These are phyloP conservation scores for Zychaea mexicana DNA, from an alignment of 371 early-diverging fungal species.

Conservation along the genomic window DNA sequence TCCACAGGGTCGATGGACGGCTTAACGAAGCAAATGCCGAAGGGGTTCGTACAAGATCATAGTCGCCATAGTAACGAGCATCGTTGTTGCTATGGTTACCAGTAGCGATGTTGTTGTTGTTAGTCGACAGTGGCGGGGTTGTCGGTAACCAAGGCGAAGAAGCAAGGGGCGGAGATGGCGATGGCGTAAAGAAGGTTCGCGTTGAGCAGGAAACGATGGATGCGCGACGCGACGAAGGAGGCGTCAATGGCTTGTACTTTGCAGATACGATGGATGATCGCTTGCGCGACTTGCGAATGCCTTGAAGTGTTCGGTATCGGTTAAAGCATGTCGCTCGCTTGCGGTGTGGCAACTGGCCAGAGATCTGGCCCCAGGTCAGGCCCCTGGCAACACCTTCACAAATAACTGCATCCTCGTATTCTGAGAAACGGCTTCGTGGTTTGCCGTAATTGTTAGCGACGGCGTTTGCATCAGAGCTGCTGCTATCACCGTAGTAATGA, in stretches of 20 bases:
- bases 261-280: slow-evolving; percentile 3
- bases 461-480: neutral
- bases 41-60: slow-evolving; percentile 1
- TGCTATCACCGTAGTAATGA: neutral
- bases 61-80: neutral
- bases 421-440: slow-evolving; percentile 49
- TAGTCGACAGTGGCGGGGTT: slow-evolving; percentile 8
- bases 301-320: slow-evolving; percentile 47
- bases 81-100: neutral
- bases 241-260: slow-evolving; percentile 7
- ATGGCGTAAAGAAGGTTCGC: slow-evolving; percentile 7
- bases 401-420: slow-evolving; percentile 45
- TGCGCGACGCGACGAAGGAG: slow-evolving; percentile 17
- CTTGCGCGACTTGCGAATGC: slow-evolving; percentile 51
- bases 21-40: neutral
- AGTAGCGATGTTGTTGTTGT: slow-evolving; percentile 1
- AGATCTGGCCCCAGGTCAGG: slow-evolving; percentile 52
- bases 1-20: neutral
- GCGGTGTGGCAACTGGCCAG: slow-evolving; percentile 40
- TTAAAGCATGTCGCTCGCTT: slow-evolving; percentile 56
- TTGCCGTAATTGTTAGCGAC: slow-evolving; percentile 21
- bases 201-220: slow-evolving; percentile 15
- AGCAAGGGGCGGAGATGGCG: slow-evolving; percentile 6
- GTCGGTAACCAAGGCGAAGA: slow-evolving; percentile 13
- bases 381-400: slow-evolving; percentile 47